A percentile compares a stretch with the other conserved stretches of the same genome.
Conservation (phyloP, 805 yeast species). For the Schwanniomyces yamadae region DNA sequence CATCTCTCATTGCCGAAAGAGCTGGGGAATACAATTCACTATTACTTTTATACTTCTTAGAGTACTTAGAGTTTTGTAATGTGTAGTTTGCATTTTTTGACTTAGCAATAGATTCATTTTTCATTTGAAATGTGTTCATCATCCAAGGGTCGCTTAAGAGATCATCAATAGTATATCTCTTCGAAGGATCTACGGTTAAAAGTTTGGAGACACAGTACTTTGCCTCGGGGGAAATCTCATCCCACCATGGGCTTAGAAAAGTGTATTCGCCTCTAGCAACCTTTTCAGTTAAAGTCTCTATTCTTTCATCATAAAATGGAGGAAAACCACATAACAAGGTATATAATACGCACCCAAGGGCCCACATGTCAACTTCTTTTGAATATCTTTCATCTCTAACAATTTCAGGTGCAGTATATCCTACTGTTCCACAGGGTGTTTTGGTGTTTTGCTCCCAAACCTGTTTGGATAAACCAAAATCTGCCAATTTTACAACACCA, state of each 20-base stretch:
- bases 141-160: slow-evolving; percentile 80
- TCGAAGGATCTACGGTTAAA: slow-evolving; percentile 67
- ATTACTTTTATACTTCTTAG: slow-evolving; percentile 24
- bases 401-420: slow-evolving; percentile 97
- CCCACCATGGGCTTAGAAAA: slow-evolving; percentile 87
- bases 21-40: slow-evolving; percentile 60
- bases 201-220: slow-evolving; percentile 66
- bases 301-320: slow-evolving; percentile 87
- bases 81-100: slow-evolving; percentile 18
- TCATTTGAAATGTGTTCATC: slow-evolving; percentile 4
- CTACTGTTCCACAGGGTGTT: slow-evolving; percentile 99
- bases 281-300: slow-evolving; percentile 70
- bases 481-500: slow-evolving; percentile 88
- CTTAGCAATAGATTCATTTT: slow-evolving; percentile 6
- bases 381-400: slow-evolving; percentile 92
- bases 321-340: slow-evolving; percentile 96
- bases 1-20: slow-evolving; percentile 79
- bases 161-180: slow-evolving; percentile 69
- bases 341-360: slow-evolving; percentile 92
- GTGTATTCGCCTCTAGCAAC: slow-evolving; percentile 79
- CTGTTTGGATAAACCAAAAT: slow-evolving; percentile 91
- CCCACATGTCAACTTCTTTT: slow-evolving; percentile 98
- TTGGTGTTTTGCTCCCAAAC: slow-evolving; percentile 85
- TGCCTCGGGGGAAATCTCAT: slow-evolving; percentile 68
- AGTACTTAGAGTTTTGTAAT: slow-evolving; percentile 17